Evolutionary conservation across 139 green algal genomes (phyloP), one percentile per base, ranked within the genome.

Genomic region (Chlorella sorokiniana): DNA sequence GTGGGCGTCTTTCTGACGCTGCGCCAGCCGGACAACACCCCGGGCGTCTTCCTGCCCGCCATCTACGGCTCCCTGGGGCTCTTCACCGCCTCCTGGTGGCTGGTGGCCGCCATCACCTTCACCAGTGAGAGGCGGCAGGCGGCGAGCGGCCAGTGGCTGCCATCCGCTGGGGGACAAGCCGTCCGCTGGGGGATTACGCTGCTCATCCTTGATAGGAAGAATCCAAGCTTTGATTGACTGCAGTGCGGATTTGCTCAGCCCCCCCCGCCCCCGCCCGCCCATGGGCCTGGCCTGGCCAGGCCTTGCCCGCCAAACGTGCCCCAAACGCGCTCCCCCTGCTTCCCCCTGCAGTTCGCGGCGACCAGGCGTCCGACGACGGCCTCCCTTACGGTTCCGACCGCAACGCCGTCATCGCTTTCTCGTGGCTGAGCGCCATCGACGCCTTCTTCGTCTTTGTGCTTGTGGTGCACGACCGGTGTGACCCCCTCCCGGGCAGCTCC

Each of bases 1-100:
- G 59, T 42, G 14, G 38, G 38, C 59, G 51, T 22, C 72, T 44
- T 64, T 33, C 31, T 41, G 25, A 79, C 72, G 5, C 51, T 48
- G 51, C 38, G 38, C 7, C 51, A 54, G 4, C 38, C 5, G 63
- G 14, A 16, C 56, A 65, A 67, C n/a, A 37, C 45, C 51, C 3
- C 25, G 2, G 35, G 25, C 25, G 37, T 14, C 35, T 79, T 79
- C 72, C 35, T 79, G 35, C n/a, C 37, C 33, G 48, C 72, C 51
- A 79, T 79, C 51, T 79, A 31, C 35, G 59, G 38, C 27, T 70
- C 56, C 38, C 75, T 81, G 23, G 29, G 25, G 16, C 41, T 81
- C 29, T 81, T 81, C 48, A 41, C 27, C 29, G 29, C 56, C 59
- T 81, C 71, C 59, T 81, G 56, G 56, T 81, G 75, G 75, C 4